Conservation (phyloP, 73 alveolate genomes). For the Paraurostyla sp. region DNA sequence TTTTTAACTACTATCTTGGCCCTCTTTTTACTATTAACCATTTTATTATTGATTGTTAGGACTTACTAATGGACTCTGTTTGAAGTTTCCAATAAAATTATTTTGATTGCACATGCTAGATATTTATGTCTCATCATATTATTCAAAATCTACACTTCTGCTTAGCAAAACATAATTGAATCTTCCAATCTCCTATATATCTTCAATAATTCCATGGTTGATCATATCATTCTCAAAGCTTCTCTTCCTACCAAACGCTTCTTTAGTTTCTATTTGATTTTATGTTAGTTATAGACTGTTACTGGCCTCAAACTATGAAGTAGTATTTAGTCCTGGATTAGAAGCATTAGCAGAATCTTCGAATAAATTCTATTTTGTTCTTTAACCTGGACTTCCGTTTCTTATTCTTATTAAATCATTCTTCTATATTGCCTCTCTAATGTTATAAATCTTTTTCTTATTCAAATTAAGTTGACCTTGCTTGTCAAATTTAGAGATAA, state of each 20-base stretch:
- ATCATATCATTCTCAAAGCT: slow-evolving; percentile 33
- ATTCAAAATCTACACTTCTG: slow-evolving; percentile 54
- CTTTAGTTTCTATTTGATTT: too few species aligned
- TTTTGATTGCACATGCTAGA: slow-evolving; percentile 6
- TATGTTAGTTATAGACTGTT: too few species aligned
- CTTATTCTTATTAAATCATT: slow-evolving; percentile 49
- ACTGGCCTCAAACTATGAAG: too few species aligned
- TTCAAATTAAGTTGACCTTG: too few species aligned
- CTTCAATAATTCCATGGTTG: slow-evolving; percentile 40
- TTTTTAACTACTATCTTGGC: not conserved
- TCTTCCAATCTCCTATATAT: slow-evolving; percentile 39
- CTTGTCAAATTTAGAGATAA: not conserved
- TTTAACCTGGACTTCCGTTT: slow-evolving; percentile 31
- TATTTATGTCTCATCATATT: slow-evolving; percentile 24
- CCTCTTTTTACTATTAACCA: not conserved
- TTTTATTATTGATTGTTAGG: not conserved
- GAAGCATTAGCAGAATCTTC: not conserved
- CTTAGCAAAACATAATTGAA: slow-evolving; percentile 52
- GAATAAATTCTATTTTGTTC: not conserved
- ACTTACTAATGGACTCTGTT: not conserved
- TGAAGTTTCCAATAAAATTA: slow-evolving; percentile 6
- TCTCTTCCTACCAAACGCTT: slow-evolving; percentile 2
- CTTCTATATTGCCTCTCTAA: slow-evolving; percentile 54
- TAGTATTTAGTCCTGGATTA: not conserved
- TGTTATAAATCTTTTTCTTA: not conserved